Percentiles rank a stretch among this genome's conserved stretches.
These are phyloP conservation scores for Fusarium sp. DNA, from an alignment of 2,329 filamentous ascomycete genomes.

Conservation along the genomic window DNA sequence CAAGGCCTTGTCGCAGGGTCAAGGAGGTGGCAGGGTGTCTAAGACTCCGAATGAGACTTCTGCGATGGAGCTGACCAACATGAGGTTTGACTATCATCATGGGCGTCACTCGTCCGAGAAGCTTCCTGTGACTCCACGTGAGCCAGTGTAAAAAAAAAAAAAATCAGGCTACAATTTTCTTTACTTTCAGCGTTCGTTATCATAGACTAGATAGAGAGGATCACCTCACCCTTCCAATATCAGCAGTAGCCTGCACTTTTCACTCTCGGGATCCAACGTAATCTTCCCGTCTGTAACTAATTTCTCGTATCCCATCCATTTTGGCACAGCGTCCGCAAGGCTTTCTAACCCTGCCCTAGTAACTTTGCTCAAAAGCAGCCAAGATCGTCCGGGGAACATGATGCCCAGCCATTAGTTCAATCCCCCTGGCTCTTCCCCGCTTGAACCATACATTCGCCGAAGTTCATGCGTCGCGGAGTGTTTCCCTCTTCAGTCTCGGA, in stretches of 20 bases:
- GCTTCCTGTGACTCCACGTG: neutral
- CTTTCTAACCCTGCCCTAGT: neutral
- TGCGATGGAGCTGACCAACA: conserved; percentile 11
- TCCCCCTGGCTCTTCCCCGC: neutral
- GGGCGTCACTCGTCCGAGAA: conserved; percentile 5
- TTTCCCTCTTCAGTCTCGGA: neutral
- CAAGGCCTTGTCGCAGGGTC: neutral
- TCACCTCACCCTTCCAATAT: neutral
- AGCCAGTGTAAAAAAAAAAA: conserved; percentile 11
- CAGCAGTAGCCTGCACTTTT: neutral
- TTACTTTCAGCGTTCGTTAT: neutral
- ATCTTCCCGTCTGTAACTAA: neutral
- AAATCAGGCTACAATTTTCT: neutral
- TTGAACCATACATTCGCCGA: neutral
- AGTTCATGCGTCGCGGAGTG: neutral
- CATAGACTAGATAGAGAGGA: neutral
- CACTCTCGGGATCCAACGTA: neutral
- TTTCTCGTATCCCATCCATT: neutral
- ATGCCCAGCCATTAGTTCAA: neutral
- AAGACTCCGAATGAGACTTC: neutral
- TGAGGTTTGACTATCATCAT: neutral
- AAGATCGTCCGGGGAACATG: conserved; percentile 4
- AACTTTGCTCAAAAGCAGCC: neutral
- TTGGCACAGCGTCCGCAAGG: neutral
- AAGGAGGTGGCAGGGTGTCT: neutral